Conservation (phyloP, 495 filamentous ascomycete species). For the Haplographium delicatum region DNA sequence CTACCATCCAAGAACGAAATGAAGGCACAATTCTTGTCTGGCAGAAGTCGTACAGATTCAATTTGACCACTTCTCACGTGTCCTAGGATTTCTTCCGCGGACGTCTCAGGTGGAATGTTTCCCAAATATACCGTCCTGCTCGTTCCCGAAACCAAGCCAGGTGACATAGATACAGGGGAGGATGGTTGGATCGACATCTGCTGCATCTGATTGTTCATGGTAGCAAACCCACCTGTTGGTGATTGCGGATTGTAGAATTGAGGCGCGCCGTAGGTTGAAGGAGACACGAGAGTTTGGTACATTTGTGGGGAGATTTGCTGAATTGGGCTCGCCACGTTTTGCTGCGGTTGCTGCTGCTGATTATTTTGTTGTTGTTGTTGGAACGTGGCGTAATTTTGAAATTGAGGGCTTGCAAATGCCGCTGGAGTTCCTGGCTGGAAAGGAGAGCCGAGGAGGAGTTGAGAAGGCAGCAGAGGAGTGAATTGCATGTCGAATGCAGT, state of each 20-base stretch:
- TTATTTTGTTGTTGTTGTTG: slow-evolving; percentile 59
- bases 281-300: slow-evolving; percentile 73
- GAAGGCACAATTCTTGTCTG: slow-evolving; percentile 99
- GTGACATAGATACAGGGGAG: slow-evolving; percentile 66
- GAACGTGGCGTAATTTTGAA: slow-evolving; percentile 76
- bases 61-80: slow-evolving; percentile 98
- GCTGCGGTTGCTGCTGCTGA: slow-evolving; percentile 50
- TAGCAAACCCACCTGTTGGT: slow-evolving; percentile 68
- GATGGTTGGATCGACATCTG: slow-evolving; percentile 47
- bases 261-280: slow-evolving; percentile 65
- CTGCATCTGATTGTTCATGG: slow-evolving; percentile 53
- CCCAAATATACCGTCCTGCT: slow-evolving; percentile 96
- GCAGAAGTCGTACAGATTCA: slow-evolving; percentile 90
- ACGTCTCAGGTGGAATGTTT: slow-evolving; percentile 97
- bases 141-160: slow-evolving; percentile 79
- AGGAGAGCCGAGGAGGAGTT: slow-evolving; percentile 89
- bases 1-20: slow-evolving; percentile 97
- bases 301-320: slow-evolving; percentile 63
- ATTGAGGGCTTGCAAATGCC: slow-evolving; percentile 85
- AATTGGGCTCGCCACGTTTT: slow-evolving; percentile 45
- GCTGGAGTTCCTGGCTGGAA: slow-evolving; percentile 93
- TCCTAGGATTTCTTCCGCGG: slow-evolving; percentile 93
- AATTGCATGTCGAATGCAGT: slow-evolving; percentile 97
- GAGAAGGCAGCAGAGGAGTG: slow-evolving; percentile 88
- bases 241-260: slow-evolving; percentile 82